Evolutionary conservation across 2,329 filamentous ascomycete species (phyloP).

Genomic region (Sordariomycetes sp.): DNA sequence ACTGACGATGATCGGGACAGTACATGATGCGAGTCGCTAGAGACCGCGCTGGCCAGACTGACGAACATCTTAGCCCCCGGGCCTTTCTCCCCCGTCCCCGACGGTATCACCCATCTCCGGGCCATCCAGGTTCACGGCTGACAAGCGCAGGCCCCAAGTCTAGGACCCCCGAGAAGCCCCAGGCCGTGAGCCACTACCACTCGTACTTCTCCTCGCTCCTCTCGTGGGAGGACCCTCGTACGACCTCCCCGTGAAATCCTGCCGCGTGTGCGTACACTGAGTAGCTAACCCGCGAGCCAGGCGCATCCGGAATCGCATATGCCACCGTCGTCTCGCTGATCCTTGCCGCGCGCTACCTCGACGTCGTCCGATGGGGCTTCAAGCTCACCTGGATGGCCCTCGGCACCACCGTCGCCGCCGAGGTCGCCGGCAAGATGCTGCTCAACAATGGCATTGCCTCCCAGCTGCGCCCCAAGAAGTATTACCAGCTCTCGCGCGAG

Average conservation of each 20-base stretch:
- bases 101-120: slow-evolving; percentile 8
- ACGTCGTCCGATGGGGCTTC: slow-evolving; percentile 50
- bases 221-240: slow-evolving; percentile 57
- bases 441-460: slow-evolving; percentile 49
- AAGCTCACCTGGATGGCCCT: slow-evolving; percentile 53
- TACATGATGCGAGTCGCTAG: background rate
- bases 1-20: slow-evolving; percentile 4
- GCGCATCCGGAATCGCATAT: slow-evolving; percentile 53
- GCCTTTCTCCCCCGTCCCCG: background rate
- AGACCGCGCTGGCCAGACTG: background rate
- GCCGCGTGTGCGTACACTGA: too few species aligned
- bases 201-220: slow-evolving; percentile 57
- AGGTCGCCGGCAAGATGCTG: slow-evolving; percentile 46
- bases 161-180: slow-evolving; percentile 10
- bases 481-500: slow-evolving; percentile 52
- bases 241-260: slow-evolving; percentile 11
- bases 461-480: slow-evolving; percentile 52
- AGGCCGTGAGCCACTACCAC: slow-evolving; percentile 56
- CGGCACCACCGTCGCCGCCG: slow-evolving; percentile 44
- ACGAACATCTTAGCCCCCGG: background rate
- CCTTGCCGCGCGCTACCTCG: slow-evolving; percentile 51
- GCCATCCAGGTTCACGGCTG: background rate
- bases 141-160: background rate
- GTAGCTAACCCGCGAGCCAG: slow-evolving; percentile 20
- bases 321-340: slow-evolving; percentile 42